These are phyloP conservation scores for Drosera spatulata DNA, from an alignment of 179 eudicot genomes.

Conservation along the genomic window DNA sequence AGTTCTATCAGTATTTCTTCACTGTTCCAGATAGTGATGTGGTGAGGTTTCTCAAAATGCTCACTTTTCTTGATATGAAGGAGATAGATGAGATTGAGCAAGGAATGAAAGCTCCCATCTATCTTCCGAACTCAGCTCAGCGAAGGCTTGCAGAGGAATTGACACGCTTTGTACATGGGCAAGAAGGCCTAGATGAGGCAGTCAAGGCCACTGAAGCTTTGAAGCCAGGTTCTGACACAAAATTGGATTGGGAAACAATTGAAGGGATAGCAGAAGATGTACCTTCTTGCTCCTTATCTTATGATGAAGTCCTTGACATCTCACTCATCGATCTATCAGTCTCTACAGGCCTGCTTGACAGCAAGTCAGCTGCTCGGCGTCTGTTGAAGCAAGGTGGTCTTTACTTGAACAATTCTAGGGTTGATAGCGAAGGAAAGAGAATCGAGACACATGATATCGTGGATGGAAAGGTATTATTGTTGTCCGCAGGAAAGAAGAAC, in stretches of 20 bases:
- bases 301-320: constrained; percentile 30
- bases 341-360: constrained; percentile 59
- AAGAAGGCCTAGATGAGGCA: constrained; percentile 71
- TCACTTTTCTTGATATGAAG: constrained; percentile 56
- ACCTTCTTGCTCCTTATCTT: constrained; percentile 53
- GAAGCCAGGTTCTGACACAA: constrained; percentile 68
- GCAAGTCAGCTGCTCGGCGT: constrained; percentile 74
- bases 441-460: constrained; percentile 60
- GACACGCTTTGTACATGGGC: constrained; percentile 74
- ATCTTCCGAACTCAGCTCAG: constrained; percentile 65
- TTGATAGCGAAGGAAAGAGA: constrained; percentile 54
- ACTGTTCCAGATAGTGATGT: constrained; percentile 66
- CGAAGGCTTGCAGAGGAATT: constrained; percentile 77
- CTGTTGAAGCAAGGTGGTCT: constrained; percentile 90
- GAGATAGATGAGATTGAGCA: constrained; percentile 51
- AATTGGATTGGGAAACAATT: constrained; percentile 61
- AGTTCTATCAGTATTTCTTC: constrained; percentile 82
- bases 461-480: constrained; percentile 60
- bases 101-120: constrained; percentile 34
- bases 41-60: constrained; percentile 53
- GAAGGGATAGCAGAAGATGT: constrained; percentile 72
- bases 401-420: constrained; percentile 58
- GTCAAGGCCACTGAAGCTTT: constrained; percentile 74
- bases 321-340: constrained; percentile 62
- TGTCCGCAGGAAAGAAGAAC: constrained; percentile 90